phyloP scores from a whole-genome alignment of 371 early-diverging fungal species.

The Zychaea mexicana region DNA sequence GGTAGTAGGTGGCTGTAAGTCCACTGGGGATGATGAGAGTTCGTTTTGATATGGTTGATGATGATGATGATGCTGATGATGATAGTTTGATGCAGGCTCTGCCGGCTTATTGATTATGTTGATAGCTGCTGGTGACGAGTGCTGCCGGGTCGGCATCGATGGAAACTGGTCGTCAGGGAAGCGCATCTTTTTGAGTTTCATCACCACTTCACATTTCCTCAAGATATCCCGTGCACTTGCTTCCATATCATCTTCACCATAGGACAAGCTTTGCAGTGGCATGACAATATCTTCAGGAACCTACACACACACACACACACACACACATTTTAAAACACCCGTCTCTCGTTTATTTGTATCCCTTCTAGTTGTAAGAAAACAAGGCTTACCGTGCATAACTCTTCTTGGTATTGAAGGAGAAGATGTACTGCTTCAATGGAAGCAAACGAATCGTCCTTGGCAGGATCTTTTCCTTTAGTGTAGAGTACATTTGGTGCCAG shows the following conservation, averaged over 20 bases:
- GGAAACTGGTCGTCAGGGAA: not conserved
- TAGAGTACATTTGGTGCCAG: conserved; percentile 93
- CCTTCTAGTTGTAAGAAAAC: not conserved
- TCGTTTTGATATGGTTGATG: too few species aligned
- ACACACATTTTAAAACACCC: too few species aligned
- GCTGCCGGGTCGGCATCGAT: conserved; percentile 32
- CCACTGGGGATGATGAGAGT: too few species aligned
- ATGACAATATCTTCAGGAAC: conserved; percentile 72
- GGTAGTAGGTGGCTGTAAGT: too few species aligned
- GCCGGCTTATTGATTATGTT: not conserved
- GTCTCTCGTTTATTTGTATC: too few species aligned
- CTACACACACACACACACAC: conserved; percentile 17
- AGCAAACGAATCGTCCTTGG: conserved; percentile 61
- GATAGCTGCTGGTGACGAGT: conserved; percentile 38
- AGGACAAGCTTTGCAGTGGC: conserved; percentile 56
- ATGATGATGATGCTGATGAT: too few species aligned
- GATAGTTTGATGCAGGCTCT: not conserved
- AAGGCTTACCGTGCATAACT: conserved; percentile 71
- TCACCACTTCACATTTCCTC: conserved; percentile 63
- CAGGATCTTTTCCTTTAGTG: conserved; percentile 77
- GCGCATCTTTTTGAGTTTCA: conserved; percentile 43
- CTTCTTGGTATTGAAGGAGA: conserved; percentile 74
- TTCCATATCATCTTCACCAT: conserved; percentile 58
- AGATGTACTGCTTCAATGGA: conserved; percentile 77
- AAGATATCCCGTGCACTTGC: conserved; percentile 66